Evolutionary conservation across 257 asterid species (phyloP), one percentile per base, ranked within the genome.

Genomic region (Capsicum rhomboideum): DNA sequence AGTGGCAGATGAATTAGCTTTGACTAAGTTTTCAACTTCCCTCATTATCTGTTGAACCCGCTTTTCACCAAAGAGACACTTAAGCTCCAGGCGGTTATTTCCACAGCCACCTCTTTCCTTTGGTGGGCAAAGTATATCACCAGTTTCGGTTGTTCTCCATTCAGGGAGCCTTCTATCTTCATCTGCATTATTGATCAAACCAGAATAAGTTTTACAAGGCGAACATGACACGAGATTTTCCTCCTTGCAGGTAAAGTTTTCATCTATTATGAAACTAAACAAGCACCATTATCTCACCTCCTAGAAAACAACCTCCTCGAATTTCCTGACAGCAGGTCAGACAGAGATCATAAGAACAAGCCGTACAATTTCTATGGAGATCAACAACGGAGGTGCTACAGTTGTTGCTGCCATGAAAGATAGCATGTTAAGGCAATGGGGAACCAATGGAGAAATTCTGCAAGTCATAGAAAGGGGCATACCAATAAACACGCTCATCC

Each of bases 381-480:
- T 93, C 93, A 28, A 88, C 91, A 67, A 93, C 91, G 28, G 96
- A 91, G 72, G 96, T 93, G 80, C 58, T 82, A 86, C 97, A 93
- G 75, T 87, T 87, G 85, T 92, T 67, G 80, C 97, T 93, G 94
- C 83, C 85, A 64, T 81, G 59, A 82, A 17, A n/a, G 23, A 66
- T 66, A 82, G 34, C 80, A 82, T 69, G 40, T 7, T 67, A 28
- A 42, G 34, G 37, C 85, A 75, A 52, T 1, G 56, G 29, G 40
- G 50, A 74, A 79, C 6, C 21, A 75, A 59, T 18, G 12, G 75
- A 77, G 80, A 81, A 34, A 42, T 28, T 20, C 26, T 74, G 59
- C 72, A 37, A 61, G 29, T 34, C 79, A 54, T 59, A 77, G 46
- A 69, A 83, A 17, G 66, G 59, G 81, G 68, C 63, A 46, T 88